Evolutionary conservation across 2,329 filamentous ascomycete genomes (phyloP).

Genomic region (Fusarium domesticum): DNA sequence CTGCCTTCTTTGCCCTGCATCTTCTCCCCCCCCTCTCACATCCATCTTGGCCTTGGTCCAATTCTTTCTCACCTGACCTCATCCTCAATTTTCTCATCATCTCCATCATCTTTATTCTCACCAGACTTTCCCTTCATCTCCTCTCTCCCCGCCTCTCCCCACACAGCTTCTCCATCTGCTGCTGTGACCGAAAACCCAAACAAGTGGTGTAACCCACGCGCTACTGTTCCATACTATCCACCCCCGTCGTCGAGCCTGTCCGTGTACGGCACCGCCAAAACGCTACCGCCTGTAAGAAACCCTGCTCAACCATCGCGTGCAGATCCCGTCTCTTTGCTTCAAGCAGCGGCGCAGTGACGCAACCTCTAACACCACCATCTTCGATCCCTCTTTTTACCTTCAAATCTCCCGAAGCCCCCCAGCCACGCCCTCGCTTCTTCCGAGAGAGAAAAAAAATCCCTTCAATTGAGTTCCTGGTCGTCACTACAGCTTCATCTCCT

Average conservation of each 20-base stretch:
- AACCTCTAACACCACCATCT: slow-evolving; percentile 28
- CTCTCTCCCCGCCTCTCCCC: neutral
- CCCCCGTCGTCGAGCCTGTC: slow-evolving; percentile 5
- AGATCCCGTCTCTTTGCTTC: slow-evolving; percentile 24
- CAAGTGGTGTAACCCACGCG: too few relatives aligned
- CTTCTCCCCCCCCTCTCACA: too few relatives aligned
- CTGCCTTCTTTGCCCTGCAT: too few relatives aligned
- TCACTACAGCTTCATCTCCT: slow-evolving; percentile 26
- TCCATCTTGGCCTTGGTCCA: neutral
- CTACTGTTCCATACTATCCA: too few relatives aligned
- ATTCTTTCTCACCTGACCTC: neutral
- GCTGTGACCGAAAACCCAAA: too few relatives aligned
- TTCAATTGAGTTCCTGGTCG: slow-evolving; percentile 25
- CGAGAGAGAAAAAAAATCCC: slow-evolving; percentile 12
- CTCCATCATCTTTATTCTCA: too few relatives aligned
- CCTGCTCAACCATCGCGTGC: slow-evolving; percentile 22
- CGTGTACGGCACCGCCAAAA: slow-evolving; percentile 2
- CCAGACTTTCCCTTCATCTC: neutral
- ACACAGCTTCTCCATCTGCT: slow-evolving; percentile 9
- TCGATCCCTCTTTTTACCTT: slow-evolving; percentile 20
- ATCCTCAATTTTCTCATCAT: neutral
- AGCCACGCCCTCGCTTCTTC: slow-evolving; percentile 21
- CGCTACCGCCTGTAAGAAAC: slow-evolving; percentile 14
- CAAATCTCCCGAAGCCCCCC: slow-evolving; percentile 23
- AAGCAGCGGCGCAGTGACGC: slow-evolving; percentile 28